Evolutionary conservation across 805 yeast species (phyloP).

Genomic region (Maudiozyma serrabonitensis): DNA sequence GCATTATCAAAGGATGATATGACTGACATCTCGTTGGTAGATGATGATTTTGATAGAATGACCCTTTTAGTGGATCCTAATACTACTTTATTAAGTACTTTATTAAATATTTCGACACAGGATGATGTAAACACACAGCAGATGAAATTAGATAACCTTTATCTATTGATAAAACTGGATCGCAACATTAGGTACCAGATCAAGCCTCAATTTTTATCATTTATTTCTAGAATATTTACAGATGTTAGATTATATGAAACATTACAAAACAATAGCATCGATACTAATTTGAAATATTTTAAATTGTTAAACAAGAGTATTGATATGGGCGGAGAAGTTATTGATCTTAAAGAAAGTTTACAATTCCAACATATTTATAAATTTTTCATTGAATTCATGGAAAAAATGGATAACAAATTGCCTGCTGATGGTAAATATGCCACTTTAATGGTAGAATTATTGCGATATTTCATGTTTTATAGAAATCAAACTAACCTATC

Average conservation of each 20-base stretch:
- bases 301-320: constrained; percentile 15
- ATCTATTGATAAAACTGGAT: constrained; percentile 13
- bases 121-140: constrained; percentile 2
- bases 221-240: constrained; percentile 8
- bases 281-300: constrained; percentile 12
- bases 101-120: constrained; percentile 4
- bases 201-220: constrained; percentile 9
- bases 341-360: too few species aligned
- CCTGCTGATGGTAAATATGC: neutral
- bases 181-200: constrained; percentile 14
- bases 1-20: neutral
- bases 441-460: constrained; percentile 9
- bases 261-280: constrained; percentile 6
- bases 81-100: neutral
- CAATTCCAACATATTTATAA: constrained; percentile 4
- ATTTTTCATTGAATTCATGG: constrained; percentile 4
- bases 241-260: constrained; percentile 5
- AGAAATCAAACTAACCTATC: neutral
- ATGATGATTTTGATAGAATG: constrained; percentile 4
- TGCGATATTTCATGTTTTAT: constrained; percentile 8
- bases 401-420: neutral
- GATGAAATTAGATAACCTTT: constrained; percentile 17
- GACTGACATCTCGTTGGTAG: neutral
- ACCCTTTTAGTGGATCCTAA: neutral
- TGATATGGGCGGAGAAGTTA: too few species aligned